Conservation (phyloP, 306 rosid species). For the Medicago arabica region DNA sequence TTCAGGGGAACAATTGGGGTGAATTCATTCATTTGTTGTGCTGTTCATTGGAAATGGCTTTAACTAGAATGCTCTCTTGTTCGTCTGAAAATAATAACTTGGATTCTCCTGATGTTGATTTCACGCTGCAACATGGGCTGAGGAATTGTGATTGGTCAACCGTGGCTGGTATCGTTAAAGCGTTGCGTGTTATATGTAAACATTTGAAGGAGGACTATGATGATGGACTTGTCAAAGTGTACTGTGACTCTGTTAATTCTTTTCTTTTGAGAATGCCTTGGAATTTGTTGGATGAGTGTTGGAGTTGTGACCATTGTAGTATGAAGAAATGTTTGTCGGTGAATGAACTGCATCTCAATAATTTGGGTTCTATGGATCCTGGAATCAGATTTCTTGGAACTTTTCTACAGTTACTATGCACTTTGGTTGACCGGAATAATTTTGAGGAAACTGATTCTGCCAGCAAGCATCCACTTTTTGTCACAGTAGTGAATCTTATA, state of each 20-base stretch:
- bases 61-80: conserved; percentile 42
- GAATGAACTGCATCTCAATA: conserved; percentile 32
- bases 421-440: conserved; percentile 67
- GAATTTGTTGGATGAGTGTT: conserved; percentile 56
- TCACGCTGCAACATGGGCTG: conserved; percentile 46
- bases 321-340: conserved; percentile 34
- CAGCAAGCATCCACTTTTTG: conserved; percentile 50
- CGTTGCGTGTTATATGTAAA: conserved; percentile 63
- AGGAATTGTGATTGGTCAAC: conserved; percentile 65
- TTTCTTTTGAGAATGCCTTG: conserved; percentile 62
- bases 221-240: conserved; percentile 53
- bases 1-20: conserved; percentile 57
- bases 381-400: conserved; percentile 66
- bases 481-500: conserved; percentile 53
- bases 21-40: conserved; percentile 57
- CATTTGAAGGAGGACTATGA: conserved; percentile 59
- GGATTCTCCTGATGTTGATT: conserved; percentile 44
- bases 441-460: conserved; percentile 52
- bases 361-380: conserved; percentile 41
- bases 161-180: conserved; percentile 59
- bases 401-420: conserved; percentile 78
- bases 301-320: conserved; percentile 36
- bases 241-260: conserved; percentile 60
- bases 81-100: conserved; percentile 41
- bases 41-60: conserved; percentile 52